phyloP scores from a whole-genome alignment of 2,329 filamentous ascomycete species.

The Pseudonectria foliicola region DNA sequence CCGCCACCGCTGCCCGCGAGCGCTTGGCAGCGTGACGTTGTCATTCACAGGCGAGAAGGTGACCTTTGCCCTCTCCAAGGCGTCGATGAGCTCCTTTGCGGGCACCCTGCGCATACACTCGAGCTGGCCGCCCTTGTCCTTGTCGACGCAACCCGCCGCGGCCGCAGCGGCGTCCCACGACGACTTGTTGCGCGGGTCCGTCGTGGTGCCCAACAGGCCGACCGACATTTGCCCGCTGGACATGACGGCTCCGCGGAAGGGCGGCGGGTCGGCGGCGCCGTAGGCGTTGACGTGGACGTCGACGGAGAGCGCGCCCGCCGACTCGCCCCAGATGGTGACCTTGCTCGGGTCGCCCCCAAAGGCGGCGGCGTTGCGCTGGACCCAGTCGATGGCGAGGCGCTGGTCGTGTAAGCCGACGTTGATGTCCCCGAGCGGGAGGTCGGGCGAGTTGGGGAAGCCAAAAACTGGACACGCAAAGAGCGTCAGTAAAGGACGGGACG shows the following conservation, averaged over 20 bases:
- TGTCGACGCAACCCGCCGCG: constrained; percentile 15
- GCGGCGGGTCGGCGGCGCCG: constrained; percentile 5
- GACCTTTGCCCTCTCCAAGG: constrained; percentile 3
- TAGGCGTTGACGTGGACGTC: constrained; percentile 20
- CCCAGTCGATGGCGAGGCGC: constrained; percentile 20
- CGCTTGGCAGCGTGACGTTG: constrained; percentile 10
- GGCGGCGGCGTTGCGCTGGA: constrained; percentile 17
- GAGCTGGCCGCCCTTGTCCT: constrained; percentile 3
- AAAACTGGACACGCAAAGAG: constrained; percentile 18
- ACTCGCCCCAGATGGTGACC: constrained; percentile 23
- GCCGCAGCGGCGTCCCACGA: constrained; percentile 12
- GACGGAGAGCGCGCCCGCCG: constrained; percentile 25
- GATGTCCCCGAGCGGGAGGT: constrained; percentile 29
- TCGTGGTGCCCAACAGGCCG: constrained; percentile 9
- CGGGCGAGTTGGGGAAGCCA: constrained; percentile 38
- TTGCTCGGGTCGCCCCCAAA: constrained; percentile 21
- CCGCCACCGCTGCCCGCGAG: constrained; percentile 14
- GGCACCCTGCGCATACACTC: constrained; percentile 16
- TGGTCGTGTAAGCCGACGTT: constrained; percentile 24
- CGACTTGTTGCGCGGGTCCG: not conserved
- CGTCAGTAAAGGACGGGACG: not conserved
- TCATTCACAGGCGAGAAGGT: constrained; percentile 13
- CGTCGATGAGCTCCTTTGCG: constrained; percentile 8
- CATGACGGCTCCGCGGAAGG: constrained; percentile 21
- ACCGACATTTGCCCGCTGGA: constrained; percentile 24